A percentile compares a stretch with the other conserved stretches of the same genome.
Conservation (phyloP, 1,284 basidiomycete species). For the Pseudozyma flocculosa region DNA sequence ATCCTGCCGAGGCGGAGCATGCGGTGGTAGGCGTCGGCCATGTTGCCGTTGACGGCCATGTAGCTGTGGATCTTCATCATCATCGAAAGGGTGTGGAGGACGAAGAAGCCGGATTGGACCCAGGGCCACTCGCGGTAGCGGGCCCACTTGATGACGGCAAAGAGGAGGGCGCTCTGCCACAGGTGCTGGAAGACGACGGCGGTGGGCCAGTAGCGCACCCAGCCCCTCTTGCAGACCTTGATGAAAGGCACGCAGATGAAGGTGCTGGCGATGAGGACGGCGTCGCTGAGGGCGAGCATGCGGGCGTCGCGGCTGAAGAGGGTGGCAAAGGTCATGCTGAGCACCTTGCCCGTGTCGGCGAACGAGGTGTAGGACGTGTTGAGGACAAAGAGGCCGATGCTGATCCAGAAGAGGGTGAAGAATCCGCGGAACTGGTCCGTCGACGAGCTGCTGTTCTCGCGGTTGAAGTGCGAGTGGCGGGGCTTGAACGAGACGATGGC, state of each 20-base stretch:
- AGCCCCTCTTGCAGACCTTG: constrained; percentile 33
- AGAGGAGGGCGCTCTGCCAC: constrained; percentile 44
- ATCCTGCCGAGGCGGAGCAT: constrained; percentile 34
- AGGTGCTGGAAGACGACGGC: constrained; percentile 39
- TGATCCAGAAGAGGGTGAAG: constrained; percentile 57
- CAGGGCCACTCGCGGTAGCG: constrained; percentile 76
- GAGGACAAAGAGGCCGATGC: constrained; percentile 48
- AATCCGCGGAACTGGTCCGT: constrained; percentile 53
- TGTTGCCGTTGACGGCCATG: constrained; percentile 81
- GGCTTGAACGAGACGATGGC: constrained; percentile 48
- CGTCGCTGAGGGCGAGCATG: constrained; percentile 81
- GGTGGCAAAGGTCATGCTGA: constrained; percentile 76
- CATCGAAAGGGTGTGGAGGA: constrained; percentile 84
- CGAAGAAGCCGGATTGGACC: constrained; percentile 95
- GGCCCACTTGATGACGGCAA: constrained; percentile 50
- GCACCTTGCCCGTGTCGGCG: constrained; percentile 68
- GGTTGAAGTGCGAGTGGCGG: constrained; percentile 40
- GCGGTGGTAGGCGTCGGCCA: constrained; percentile 62
- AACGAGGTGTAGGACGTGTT: constrained; percentile 49
- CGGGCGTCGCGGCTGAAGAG: constrained; percentile 85
- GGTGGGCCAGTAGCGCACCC: constrained; percentile 63
- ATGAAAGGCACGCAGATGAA: constrained; percentile 76
- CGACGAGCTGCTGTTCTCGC: constrained; percentile 35
- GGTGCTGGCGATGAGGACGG: constrained; percentile 74
- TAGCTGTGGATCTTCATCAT: constrained; percentile 98